Percentiles rank a stretch among this genome's conserved stretches.
Evolutionary conservation across 2,329 filamentous ascomycete genomes (phyloP).

Genomic region (Coniochaeta ligniaria): DNA sequence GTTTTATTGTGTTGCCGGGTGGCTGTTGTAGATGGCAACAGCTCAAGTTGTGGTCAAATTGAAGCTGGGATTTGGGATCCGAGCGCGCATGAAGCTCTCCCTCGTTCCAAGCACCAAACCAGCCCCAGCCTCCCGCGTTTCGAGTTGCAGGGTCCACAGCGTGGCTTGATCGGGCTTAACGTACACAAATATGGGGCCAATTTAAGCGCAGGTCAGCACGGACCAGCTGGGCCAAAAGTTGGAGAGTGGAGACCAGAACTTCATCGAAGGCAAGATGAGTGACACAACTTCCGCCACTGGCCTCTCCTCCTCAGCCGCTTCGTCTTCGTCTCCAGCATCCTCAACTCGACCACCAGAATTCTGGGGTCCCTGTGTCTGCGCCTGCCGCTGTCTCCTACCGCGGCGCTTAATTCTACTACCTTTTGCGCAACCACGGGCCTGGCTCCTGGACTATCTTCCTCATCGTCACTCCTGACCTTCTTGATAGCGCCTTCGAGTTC

Average conservation of each 20-base stretch:
- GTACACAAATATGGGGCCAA: not conserved
- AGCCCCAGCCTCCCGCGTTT: constrained; percentile 1
- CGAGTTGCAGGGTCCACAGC: not conserved
- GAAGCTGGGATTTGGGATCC: not conserved
- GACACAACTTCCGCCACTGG: not conserved
- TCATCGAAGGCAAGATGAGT: not conserved
- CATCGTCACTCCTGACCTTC: not conserved
- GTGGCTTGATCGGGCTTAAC: not conserved
- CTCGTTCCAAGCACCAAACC: not conserved
- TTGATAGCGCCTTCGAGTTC: not conserved
- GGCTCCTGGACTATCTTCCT: not conserved
- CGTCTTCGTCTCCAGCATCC: not conserved
- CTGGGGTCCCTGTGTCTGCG: not conserved
- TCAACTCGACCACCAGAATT: not conserved
- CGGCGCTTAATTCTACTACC: not conserved
- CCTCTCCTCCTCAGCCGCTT: not conserved
- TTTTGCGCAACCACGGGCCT: not conserved
- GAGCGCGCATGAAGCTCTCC: constrained; percentile 2
- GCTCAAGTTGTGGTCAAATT: not conserved
- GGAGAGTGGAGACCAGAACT: not conserved
- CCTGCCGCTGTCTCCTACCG: not conserved
- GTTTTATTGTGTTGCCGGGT: not conserved
- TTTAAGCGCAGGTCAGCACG: not conserved
- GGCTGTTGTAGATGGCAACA: not conserved
- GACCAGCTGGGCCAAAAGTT: not conserved